Evolutionary conservation across 495 filamentous ascomycete species (phyloP).

Genomic region (Aspergillus egyptiacus): DNA sequence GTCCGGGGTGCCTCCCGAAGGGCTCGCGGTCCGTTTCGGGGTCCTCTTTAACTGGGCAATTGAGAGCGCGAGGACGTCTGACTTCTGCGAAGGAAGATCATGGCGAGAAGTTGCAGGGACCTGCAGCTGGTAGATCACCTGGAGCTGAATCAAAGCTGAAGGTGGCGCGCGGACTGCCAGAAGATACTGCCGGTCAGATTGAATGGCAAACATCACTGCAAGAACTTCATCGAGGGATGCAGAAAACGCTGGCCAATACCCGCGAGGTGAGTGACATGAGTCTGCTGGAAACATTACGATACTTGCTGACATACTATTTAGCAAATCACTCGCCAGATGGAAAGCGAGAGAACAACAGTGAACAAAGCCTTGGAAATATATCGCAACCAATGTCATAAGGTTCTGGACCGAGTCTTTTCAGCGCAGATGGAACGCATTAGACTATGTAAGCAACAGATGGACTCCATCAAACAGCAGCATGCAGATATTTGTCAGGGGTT

Average conservation of each 20-base stretch:
- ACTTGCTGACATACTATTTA: slow-evolving; percentile 11
- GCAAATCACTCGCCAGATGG: slow-evolving; percentile 27
- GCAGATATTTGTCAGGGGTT: slow-evolving; percentile 29
- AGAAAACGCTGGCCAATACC: slow-evolving; percentile 19
- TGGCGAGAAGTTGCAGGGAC: not conserved
- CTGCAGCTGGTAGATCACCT: not conserved
- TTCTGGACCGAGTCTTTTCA: slow-evolving; percentile 29
- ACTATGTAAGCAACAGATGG: slow-evolving; percentile 30
- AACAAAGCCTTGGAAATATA: slow-evolving; percentile 26
- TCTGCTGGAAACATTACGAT: not conserved
- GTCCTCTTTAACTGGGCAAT: not conserved
- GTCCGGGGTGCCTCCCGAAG: not conserved
- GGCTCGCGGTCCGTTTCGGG: not conserved
- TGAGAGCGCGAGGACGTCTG: not conserved
- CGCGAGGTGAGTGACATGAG: slow-evolving; percentile 22
- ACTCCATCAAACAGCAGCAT: slow-evolving; percentile 28
- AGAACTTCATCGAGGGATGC: slow-evolving; percentile 19
- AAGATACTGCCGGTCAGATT: slow-evolving; percentile 6
- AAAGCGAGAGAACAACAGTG: slow-evolving; percentile 29
- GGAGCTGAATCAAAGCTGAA: not conserved
- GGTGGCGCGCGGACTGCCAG: not conserved
- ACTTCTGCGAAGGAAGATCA: not conserved
- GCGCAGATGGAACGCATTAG: slow-evolving; percentile 30
- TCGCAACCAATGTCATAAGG: slow-evolving; percentile 27
- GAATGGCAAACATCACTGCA: slow-evolving; percentile 25